phyloP scores from a whole-genome alignment of 1,139 yeast species.

The Sugiyamaella xylanicola region DNA sequence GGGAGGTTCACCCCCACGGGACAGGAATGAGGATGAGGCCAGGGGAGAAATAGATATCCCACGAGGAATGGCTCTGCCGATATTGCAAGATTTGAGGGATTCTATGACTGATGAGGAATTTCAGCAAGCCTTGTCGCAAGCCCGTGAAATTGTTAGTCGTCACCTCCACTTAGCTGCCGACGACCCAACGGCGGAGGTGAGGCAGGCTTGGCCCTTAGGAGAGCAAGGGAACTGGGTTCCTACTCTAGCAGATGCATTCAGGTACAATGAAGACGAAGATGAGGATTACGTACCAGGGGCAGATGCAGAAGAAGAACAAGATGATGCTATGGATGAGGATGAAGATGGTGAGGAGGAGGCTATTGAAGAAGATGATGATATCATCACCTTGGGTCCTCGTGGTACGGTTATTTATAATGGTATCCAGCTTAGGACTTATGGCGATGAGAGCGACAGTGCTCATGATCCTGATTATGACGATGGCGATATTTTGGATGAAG shows the following conservation, averaged over 20 bases:
- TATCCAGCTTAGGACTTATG: neutral
- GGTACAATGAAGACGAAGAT: conserved; percentile 20
- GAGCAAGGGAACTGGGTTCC: neutral
- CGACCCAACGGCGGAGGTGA: too few species aligned
- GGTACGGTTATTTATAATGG: neutral
- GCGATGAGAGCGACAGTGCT: too few species aligned
- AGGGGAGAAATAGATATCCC: too few species aligned
- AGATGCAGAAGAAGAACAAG: conserved; percentile 19
- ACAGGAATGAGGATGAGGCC: too few species aligned
- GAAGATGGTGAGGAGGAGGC: neutral
- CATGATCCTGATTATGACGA: conserved; percentile 5
- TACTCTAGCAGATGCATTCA: too few species aligned
- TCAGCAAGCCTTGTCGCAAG: too few species aligned
- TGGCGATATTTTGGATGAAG: conserved; percentile 9
- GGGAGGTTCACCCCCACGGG: too few species aligned
- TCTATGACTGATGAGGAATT: too few species aligned
- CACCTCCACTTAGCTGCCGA: neutral
- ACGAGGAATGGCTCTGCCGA: too few species aligned
- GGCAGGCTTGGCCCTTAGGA: too few species aligned
- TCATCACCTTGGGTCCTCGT: neutral
- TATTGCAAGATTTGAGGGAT: too few species aligned
- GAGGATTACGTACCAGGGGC: conserved; percentile 20
- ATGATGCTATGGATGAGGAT: conserved; percentile 11
- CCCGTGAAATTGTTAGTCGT: neutral
- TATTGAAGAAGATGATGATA: neutral